phyloP scores from a whole-genome alignment of 805 yeast genomes.

The Wickerhamomyces chambardii region DNA sequence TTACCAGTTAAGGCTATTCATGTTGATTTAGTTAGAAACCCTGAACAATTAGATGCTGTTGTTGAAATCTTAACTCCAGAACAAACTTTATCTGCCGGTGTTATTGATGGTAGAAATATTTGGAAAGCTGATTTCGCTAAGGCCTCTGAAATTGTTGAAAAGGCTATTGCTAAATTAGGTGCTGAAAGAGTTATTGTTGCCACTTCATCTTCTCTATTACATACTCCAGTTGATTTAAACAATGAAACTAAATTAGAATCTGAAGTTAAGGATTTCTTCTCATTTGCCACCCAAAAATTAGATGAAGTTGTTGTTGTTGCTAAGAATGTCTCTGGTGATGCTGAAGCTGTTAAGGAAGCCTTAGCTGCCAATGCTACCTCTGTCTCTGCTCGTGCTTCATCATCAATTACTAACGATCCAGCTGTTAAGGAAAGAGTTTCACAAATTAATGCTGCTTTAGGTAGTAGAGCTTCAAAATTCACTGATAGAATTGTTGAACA shows the following conservation, averaged over 20 bases:
- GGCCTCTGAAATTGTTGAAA: slow-evolving; percentile 74
- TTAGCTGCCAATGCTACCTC: slow-evolving; percentile 84
- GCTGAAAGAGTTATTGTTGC: slow-evolving; percentile 81
- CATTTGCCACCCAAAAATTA: slow-evolving; percentile 96
- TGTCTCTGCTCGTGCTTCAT: slow-evolving; percentile 75
- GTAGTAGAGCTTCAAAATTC: slow-evolving; percentile 84
- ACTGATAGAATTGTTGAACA: slow-evolving; percentile 82
- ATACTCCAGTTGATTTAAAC: slow-evolving; percentile 95
- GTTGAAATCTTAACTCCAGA: slow-evolving; percentile 52
- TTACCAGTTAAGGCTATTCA: slow-evolving; percentile 95
- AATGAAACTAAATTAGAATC: slow-evolving; percentile 88
- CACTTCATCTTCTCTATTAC: slow-evolving; percentile 93
- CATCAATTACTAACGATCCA: slow-evolving; percentile 85
- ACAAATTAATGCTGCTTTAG: slow-evolving; percentile 62
- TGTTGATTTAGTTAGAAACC: slow-evolving; percentile 92
- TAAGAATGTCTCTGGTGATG: slow-evolving; percentile 65
- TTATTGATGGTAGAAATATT: slow-evolving; percentile 98
- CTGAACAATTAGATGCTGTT: slow-evolving; percentile 90
- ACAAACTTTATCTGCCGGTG: slow-evolving; percentile 91
- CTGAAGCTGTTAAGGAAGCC: slow-evolving; percentile 62
- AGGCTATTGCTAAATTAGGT: slow-evolving; percentile 82
- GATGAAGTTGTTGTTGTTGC: slow-evolving; percentile 86
- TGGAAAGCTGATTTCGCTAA: slow-evolving; percentile 95
- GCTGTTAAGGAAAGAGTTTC: slow-evolving; percentile 85
- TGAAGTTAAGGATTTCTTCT: slow-evolving; percentile 95